Evolutionary conservation across 2,329 filamentous ascomycete species (phyloP).

Genomic region (Fusarium annulatum): DNA sequence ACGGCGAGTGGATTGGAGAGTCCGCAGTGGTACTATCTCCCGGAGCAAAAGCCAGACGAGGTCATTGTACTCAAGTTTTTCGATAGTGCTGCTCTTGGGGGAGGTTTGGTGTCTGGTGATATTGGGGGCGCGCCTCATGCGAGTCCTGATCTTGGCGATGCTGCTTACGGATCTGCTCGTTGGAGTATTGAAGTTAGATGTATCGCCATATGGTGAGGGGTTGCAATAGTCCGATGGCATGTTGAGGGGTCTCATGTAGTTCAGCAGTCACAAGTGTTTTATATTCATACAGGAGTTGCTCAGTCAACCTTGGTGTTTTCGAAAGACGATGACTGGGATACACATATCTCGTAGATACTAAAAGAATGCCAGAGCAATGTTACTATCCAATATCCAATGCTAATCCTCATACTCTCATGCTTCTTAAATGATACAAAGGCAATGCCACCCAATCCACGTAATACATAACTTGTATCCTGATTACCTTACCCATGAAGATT

Average conservation of each 20-base stretch:
- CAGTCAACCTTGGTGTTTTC: not conserved
- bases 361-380: accelerated
- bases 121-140: not conserved
- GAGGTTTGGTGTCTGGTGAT: not conserved
- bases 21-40: not conserved
- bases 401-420: not conserved
- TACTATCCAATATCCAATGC: not conserved
- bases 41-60: not conserved
- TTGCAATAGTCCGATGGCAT: not conserved
- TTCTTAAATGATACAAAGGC: not conserved
- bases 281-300: not conserved
- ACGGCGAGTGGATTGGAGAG: not conserved
- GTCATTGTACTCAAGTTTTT: not conserved
- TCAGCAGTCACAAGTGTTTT: not conserved
- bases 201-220: not conserved
- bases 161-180: not conserved
- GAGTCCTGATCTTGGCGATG: not conserved
- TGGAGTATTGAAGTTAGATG: not conserved
- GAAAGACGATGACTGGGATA: not conserved
- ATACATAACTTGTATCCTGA: not conserved
- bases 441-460: not conserved
- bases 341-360: not conserved
- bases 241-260: not conserved
- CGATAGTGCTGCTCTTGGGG: not conserved
- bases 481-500: not conserved